Base-by-base conservation (phyloP, 2,329 filamentous ascomycete genomes). In the Claviceps cyperi region DNA sequence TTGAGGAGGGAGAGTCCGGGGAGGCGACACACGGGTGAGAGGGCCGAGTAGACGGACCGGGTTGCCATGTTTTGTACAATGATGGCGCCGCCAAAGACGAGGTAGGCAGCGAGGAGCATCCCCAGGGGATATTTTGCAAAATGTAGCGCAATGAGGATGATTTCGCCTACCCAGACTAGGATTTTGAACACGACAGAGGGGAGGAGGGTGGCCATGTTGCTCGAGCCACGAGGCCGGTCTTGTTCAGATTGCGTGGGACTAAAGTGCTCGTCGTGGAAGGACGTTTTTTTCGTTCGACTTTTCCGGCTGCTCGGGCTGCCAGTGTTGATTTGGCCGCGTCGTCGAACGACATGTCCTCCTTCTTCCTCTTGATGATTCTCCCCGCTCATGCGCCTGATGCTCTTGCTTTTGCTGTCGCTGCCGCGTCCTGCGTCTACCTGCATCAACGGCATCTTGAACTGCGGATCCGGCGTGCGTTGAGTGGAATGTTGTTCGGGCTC, bases 1-100 rank as follows among this genome's bases (percentile, higher is more conserved):
- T 75, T 69, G 5, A 88, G 61, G 35, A 77, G 67, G 1, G 78
- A 77, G 2, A 69, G 73, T 35, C 83, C 83, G 0, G 86, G 86
- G 2, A 91, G 67, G 19, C 76, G 74, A 59, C 86, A 90, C 19
- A 90, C 56, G 0, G 85, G 84, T 1, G 81, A 80, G 2, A 90
- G 64, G 0, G 82, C 80, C 9, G 74, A 67, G 46, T 74, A 72
- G 49, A 84, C 64, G 2, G 79, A 83, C 46, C 71, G 72, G 15
- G 77, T 80, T 32, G 84, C 63, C 59, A 83, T 74, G 59, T 80
- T 83, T 44, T 77, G 74, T 2, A 76, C 69, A 21, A 85, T 66
- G 39, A 82, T 75, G 46, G 78, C 62, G 19, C 75, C 69, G 46
- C 80, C 79, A 28, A 80, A 69, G 37, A 77, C 69, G 13, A 86